Evolutionary conservation across 257 asterid genomes (phyloP), one percentile per base, ranked within the genome.

Genomic region (Henckelia pumila): DNA sequence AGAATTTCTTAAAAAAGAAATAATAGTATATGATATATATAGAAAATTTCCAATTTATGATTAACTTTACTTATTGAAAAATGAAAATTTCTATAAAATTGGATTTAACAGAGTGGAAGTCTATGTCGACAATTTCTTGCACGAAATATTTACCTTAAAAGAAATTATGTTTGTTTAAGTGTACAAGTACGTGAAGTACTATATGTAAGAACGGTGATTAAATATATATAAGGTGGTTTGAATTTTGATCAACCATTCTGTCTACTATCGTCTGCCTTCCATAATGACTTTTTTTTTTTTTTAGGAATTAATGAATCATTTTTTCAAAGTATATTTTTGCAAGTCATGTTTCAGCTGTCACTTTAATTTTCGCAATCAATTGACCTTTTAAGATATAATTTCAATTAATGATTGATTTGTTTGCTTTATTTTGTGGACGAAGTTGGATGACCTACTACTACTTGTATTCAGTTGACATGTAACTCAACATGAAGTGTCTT

Each of bases 191-290:
- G 10, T 24, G 29, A 8, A 21, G 8, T 21, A 47, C n/a, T 63
- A 24, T 47, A 8, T 59, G n/a, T 62, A 44, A 14, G 3, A 2
- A 26, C 20, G 28, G 2, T 28, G 32, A 13, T 28, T 1, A 21
- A 5, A 22, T 32, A 16, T 9, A 21, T 30, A 16, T 14, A 66
- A 56, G 69, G 70, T 74, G 55, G 87, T 74, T 76, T 71, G 70
- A 52, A 67, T 71, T 76, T 76, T 76, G 89, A 81, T 80, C 80
- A 86, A 82, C 89, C 57, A 75, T 72, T 74, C 66, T 68, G 76
- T 84, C 89, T 68, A 77, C 80, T 71, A 56, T 30, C 69, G 60
- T 30, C 69, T 40, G 50, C 50, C n/a, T 40, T 40, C n/a, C 53
- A 14, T 44, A 4, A 8, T 11, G n/a, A 14, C 0, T 37, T 11